Percentiles rank a stretch among this genome's conserved stretches.
Evolutionary conservation across 176 grass and related monocot species (phyloP).

Genomic region (Cenchrus purpureus): DNA sequence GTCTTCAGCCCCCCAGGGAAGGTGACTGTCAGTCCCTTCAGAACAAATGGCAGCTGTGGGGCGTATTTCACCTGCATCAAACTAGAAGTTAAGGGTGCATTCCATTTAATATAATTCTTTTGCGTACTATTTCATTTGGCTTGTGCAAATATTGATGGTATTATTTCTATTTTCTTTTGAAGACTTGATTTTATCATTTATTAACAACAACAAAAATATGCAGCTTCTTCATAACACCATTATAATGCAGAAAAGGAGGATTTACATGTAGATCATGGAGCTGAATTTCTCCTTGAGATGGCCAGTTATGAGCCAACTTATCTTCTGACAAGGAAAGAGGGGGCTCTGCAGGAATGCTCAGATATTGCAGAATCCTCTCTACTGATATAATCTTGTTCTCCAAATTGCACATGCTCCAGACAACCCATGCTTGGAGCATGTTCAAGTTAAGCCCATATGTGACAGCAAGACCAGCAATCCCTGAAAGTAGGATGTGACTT

Average conservation of each 20-base stretch:
- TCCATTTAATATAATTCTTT: neutral
- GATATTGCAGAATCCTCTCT: constrained; percentile 90
- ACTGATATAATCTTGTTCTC: constrained; percentile 93
- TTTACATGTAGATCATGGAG: constrained; percentile 67
- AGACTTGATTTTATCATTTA: neutral
- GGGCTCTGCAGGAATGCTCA: constrained; percentile 73
- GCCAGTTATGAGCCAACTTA: constrained; percentile 56
- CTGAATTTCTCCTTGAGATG: constrained; percentile 63
- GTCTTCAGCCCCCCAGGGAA: constrained; percentile 84
- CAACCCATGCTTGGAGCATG: constrained; percentile 70
- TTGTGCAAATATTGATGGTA: neutral
- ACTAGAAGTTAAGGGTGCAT: neutral
- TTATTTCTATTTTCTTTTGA: neutral
- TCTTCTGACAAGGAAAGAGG: constrained; percentile 58
- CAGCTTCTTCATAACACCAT: neutral
- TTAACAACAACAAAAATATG: neutral
- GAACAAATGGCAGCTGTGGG: constrained; percentile 73
- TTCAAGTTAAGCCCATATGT: constrained; percentile 94
- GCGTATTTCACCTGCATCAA: constrained; percentile 73
- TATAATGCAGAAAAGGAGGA: neutral
- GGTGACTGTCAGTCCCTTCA: constrained; percentile 70
- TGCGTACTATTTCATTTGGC: neutral
- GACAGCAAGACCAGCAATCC: constrained; percentile 81
- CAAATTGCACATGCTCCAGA: constrained; percentile 77
- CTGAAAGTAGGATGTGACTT: constrained; percentile 43